These are phyloP conservation scores for Jackrogersella minutella DNA, from an alignment of 495 filamentous ascomycete species.

Conservation along the genomic window DNA sequence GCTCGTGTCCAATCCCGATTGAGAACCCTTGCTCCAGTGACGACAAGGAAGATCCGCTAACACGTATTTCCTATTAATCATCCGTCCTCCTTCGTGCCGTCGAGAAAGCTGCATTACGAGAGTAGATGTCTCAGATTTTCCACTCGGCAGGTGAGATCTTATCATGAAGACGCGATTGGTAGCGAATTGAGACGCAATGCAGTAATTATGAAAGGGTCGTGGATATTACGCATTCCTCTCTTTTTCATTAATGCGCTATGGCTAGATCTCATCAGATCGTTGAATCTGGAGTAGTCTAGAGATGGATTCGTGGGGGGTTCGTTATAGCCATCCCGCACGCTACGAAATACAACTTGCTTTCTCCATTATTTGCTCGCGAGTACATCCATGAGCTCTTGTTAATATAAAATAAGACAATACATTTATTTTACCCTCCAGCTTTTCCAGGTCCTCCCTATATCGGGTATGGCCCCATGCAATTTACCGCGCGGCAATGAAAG, in stretches of 20 bases:
- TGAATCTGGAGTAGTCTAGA: constrained; percentile 8
- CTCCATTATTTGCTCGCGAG: neutral
- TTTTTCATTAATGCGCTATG: constrained; percentile 3
- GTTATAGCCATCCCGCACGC: neutral
- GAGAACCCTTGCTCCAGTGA: constrained; percentile 16
- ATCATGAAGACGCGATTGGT: constrained; percentile 30
- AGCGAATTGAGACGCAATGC: constrained; percentile 10
- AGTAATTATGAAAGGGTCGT: constrained; percentile 2
- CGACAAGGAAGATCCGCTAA: constrained; percentile 16
- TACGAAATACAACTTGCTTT: neutral
- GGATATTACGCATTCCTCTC: constrained; percentile 12
- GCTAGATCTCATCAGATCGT: constrained; percentile 28
- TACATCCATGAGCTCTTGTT: constrained; percentile 3
- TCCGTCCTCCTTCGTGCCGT: constrained; percentile 23
- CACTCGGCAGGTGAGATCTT: constrained; percentile 33
- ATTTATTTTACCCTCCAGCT: constrained; percentile 5
- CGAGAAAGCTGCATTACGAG: constrained; percentile 28
- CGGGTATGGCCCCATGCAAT: constrained; percentile 23
- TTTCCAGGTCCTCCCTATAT: constrained; percentile 8
- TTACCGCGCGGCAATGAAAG: constrained; percentile 38
- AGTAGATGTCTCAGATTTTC: constrained; percentile 35
- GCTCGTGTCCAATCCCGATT: constrained; percentile 35
- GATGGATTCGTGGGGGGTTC: constrained; percentile 15
- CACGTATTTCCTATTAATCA: constrained; percentile 23
- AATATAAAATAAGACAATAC: neutral